Evolutionary conservation across 495 filamentous ascomycete genomes (phyloP), one percentile per base, ranked within the genome.

Genomic region (Podospora anserina): DNA sequence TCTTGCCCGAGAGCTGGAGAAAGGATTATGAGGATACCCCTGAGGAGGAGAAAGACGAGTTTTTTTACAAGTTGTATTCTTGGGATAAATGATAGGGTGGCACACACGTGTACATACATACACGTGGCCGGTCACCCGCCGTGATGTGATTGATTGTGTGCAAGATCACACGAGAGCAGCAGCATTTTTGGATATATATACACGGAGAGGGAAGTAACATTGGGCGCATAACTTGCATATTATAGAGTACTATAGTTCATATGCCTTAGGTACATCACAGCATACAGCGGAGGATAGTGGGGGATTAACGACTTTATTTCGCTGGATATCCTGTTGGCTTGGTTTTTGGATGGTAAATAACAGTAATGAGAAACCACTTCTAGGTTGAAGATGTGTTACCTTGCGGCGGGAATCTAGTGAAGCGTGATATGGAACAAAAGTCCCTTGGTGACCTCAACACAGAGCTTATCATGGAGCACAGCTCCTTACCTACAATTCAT

Each of bases 11-110:
- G 32, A 62, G 28, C 9, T 69, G 67, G 67, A 32, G 56, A 7
- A 15, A 65, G 19, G 39, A 69, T 11, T 69, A 62, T 56, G 19
- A 27, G 23, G 18, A 9, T 5, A 56, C 44, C 4, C 5, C 23
- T 9, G 16, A 19, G 28, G 63, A 27, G 19, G 28, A 65, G 9
- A 32, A 30, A 6, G 57, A 69, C 11, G 23, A 19, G 16, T 69
- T 65, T 49, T 69, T 69, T 69, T n/a, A 62, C 26, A 62, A 30
- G 60, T 49, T 49, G 15, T 49, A 49, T 49, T 49, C 39, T 49
- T 49, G 39, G 39, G 39, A 49, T 49, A 49, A 49, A 49, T 49
- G 13, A 11, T 49, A 39, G 34, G 39, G 30, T 32, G 7, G 3
- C 30, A 32, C 30, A 32, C 30, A 32, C 30, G 7, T 7, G 7